Evolutionary conservation across 768 basidiomycete genomes (phyloP), one percentile per base, ranked within the genome.

Genomic region (Amanita polypyramis): DNA sequence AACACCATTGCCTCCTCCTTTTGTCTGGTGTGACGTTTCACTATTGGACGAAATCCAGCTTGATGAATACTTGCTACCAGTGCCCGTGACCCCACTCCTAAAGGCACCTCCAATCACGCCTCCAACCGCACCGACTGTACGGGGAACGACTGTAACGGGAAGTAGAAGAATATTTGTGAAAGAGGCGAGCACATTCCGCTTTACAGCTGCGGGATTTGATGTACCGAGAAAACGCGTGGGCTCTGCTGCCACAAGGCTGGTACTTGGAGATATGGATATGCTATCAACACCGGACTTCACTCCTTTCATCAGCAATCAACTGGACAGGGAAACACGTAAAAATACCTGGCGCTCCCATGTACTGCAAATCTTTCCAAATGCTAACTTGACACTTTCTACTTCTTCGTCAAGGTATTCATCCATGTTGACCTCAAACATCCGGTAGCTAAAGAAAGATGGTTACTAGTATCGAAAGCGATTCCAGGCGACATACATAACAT

Each of bases 331-430:
- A 32, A 20, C 50, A 48, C 47, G 37, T 46, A 38, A 12, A 56
- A 68, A 12, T 46, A 89, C 89, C 64, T 85, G 75, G 6, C 67
- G 69, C 50, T 94, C 85, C 96, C 93, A 97, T 1, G 68, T 71
- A 50, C 77, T 76, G 60, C 86, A 93, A 11, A 86, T 85, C 2
- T 62, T 67, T 27, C 89, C 86, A 47, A 96, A 78, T 0, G 74
- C 68, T 4, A 72, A 73, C 57, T 91, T 91, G 43, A 90, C 73
- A 50, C 74, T 76, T 49, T 96, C 94, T 4, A 85, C 75, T 62
- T 99, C 95, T 59, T 97, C 92, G 51, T 92, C 86, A 2, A 98
- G 81, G 57, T 98, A 98, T 58, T 97, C 94, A 59, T 96, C 94
- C 90, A 98, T 96, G 61, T 94, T 87, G 8, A 76, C 70, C 63